These are phyloP conservation scores for Corrigiola litoralis DNA, from an alignment of 179 eudicot genomes.

Conservation along the genomic window DNA sequence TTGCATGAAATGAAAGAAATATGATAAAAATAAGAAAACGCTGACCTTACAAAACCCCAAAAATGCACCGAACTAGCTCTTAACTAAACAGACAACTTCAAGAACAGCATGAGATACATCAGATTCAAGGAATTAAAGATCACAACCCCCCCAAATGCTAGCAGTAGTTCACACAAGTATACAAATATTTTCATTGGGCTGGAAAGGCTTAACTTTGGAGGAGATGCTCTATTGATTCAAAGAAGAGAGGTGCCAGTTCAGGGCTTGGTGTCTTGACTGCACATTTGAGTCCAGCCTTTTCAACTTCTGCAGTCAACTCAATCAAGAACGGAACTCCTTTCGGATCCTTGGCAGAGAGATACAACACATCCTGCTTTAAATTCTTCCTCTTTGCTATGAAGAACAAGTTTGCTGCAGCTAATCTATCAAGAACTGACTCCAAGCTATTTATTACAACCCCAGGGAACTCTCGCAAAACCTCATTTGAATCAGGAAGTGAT, in stretches of 20 bases:
- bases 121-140: not conserved
- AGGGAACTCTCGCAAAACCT: constrained; percentile 79
- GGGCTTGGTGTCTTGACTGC: constrained; percentile 89
- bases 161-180: constrained; percentile 4
- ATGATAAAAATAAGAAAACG: not conserved
- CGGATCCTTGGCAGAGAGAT: constrained; percentile 89
- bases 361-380: constrained; percentile 81
- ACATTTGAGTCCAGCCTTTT: constrained; percentile 79
- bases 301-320: constrained; percentile 75
- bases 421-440: constrained; percentile 65
- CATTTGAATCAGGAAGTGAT: constrained; percentile 95
- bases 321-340: constrained; percentile 84
- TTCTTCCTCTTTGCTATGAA: constrained; percentile 94
- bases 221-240: constrained; percentile 70
- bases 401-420: constrained; percentile 82
- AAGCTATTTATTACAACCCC: constrained; percentile 59
- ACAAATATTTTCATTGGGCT: constrained; percentile 1
- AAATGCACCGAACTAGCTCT: constrained; percentile 2
- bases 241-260: constrained; percentile 93
- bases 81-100: constrained; percentile 5
- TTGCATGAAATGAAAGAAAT: not conserved
- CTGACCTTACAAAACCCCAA: constrained; percentile 8
- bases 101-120: not conserved
- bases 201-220: constrained; percentile 39
- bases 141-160: not conserved